Evolutionary conservation across 2,329 filamentous ascomycete genomes (phyloP).

Genomic region (Eurotiales sp.): DNA sequence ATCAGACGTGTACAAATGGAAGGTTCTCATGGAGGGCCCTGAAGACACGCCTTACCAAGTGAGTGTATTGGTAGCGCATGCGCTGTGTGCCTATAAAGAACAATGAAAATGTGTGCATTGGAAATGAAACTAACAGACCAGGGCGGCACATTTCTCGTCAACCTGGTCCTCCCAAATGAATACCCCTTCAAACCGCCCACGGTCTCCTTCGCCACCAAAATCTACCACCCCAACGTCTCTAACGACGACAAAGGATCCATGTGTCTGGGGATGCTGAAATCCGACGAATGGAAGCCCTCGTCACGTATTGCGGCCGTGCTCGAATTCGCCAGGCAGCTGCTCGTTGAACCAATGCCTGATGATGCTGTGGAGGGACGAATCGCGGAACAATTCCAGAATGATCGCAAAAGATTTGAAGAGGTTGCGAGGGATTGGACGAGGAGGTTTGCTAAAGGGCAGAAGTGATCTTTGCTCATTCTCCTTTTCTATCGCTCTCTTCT

Average conservation of each 20-base stretch:
- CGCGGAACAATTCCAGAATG: slow-evolving; percentile 74
- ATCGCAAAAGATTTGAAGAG: slow-evolving; percentile 67
- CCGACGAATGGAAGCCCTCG: slow-evolving; percentile 88
- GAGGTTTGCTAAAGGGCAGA: slow-evolving; percentile 60
- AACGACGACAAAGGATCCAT: slow-evolving; percentile 82
- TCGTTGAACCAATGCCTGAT: slow-evolving; percentile 79
- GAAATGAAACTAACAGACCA: slow-evolving; percentile 25
- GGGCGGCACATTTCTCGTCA: slow-evolving; percentile 70
- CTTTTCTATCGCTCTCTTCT: no score
- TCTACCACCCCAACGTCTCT: slow-evolving; percentile 93
- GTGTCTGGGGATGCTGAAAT: slow-evolving; percentile 78
- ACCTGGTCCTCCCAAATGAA: slow-evolving; percentile 68
- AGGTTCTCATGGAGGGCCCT: slow-evolving; percentile 63
- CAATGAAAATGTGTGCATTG: no score
- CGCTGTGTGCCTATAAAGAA: no score
- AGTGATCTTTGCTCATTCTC: neutral
- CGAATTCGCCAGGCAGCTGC: slow-evolving; percentile 68
- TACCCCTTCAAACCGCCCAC: slow-evolving; percentile 88
- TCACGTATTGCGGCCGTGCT: slow-evolving; percentile 73
- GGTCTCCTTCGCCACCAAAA: slow-evolving; percentile 78
- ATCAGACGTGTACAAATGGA: slow-evolving; percentile 65
- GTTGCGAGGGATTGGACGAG: slow-evolving; percentile 69
- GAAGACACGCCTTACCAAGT: slow-evolving; percentile 61
- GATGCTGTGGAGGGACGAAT: slow-evolving; percentile 85
- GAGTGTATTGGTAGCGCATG: slow-evolving; percentile 39